Evolutionary conservation across 1,139 yeast genomes (phyloP), one percentile per base, ranked within the genome.

Genomic region (Hemisphaericaspora subhashii): DNA sequence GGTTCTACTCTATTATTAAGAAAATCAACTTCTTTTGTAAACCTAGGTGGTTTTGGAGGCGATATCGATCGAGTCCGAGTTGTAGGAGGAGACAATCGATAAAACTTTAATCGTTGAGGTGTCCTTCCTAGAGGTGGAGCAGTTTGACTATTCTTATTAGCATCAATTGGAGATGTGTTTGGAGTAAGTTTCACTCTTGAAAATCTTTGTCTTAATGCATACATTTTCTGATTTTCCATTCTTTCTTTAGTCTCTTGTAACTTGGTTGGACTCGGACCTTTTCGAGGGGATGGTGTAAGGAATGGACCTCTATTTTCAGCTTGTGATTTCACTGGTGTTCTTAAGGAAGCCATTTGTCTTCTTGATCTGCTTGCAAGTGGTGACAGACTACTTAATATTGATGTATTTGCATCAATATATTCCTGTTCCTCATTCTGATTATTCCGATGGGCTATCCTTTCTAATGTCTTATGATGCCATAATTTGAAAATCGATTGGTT

Each of bases 201-300:
- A 44, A 63, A 70, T 34, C 66, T 65, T 26, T 56, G 57, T 21
- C 66, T 53, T 32, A 69, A 51, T 2, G 71, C 73, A 33, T 59
- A 61, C 14, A 70, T 55, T 33, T 59, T 54, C 42, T 68, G 71
- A 24, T 54, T 54, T 33, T 60, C 60, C 45, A 69, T 48, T 36
- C 71, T 48, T 31, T 62, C 60, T 20, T 71, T 65, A 0, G 76
- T 69, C 43, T 66, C 72, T 40, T 67, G 72, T 12, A 69, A 49
- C 36, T 66, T 61, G 1, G 69, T 55, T 1, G 76, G 75, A 50
- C 75, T 68, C 3, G 57, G 46, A 27, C 59, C 51, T 10, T 50
- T 46, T 1, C 57, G 47, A 3, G 49, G 47, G 2, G 49, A 40
- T 5, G 71, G 69, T 2, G 64, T 60, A 6, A 60, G 50, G 3